Conservation (phyloP, 495 filamentous ascomycete species). For the Lasiosphaeria hispida region DNA sequence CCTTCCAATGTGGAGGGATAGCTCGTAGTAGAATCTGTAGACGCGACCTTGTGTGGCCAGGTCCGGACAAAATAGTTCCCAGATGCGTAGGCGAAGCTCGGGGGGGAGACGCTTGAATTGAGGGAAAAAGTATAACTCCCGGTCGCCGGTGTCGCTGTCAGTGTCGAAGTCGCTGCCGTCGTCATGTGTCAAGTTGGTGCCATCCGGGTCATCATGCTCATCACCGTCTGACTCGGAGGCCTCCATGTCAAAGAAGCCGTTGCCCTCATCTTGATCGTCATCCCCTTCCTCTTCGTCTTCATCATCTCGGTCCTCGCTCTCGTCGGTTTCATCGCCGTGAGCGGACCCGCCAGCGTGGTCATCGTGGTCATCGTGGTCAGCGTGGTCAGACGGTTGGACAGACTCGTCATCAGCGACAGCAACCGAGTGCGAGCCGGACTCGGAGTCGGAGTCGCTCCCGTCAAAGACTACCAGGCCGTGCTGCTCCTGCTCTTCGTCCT, state of each 20-base stretch:
- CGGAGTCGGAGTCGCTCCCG: neutral
- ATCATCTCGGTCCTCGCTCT: conserved; percentile 1
- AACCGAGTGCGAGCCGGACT: too few relatives aligned
- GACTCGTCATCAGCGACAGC: neutral
- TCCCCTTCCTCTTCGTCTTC: conserved; percentile 15
- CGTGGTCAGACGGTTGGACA: too few relatives aligned
- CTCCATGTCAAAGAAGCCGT: neutral
- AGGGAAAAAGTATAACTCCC: conserved; percentile 33
- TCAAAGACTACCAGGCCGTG: neutral
- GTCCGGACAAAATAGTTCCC: conserved; percentile 40
- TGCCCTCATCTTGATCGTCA: neutral
- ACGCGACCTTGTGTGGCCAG: conserved; percentile 31
- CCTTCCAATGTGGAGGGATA: neutral
- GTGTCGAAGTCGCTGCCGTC: conserved; percentile 8
- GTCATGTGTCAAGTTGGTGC: conserved; percentile 10
- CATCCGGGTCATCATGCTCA: neutral
- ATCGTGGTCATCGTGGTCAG: too few relatives aligned
- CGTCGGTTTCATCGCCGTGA: neutral
- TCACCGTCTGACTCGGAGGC: neutral
- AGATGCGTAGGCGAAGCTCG: conserved; percentile 41
- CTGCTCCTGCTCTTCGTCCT: neutral
- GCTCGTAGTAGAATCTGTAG: conserved; percentile 10
- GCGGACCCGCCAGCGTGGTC: neutral
- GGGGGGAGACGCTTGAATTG: conserved; percentile 38
- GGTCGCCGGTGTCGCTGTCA: conserved; percentile 9